A percentile compares a stretch with the other conserved stretches of the same genome.
Evolutionary conservation across 2,329 filamentous ascomycete species (phyloP).

Genomic region (Kalaharituber pfeilii): DNA sequence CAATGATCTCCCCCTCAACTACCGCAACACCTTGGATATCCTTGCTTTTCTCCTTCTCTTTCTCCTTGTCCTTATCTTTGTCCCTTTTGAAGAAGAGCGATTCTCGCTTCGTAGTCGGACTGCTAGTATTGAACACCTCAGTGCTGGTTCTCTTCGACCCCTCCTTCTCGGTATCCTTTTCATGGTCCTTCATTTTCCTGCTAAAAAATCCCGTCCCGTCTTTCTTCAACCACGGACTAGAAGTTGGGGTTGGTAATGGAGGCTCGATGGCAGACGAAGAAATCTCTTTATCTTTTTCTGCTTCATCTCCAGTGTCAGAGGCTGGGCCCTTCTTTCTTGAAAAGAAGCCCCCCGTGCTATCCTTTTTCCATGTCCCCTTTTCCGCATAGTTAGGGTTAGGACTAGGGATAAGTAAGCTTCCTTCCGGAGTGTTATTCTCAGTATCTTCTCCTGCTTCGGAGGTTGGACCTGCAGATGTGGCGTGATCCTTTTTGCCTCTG

Average conservation of each 20-base stretch:
- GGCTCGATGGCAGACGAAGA: neutral
- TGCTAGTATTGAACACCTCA: neutral
- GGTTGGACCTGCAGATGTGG: conserved; percentile 4
- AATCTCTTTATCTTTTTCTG: neutral
- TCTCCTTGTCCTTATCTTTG: conserved; percentile 23
- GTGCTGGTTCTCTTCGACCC: neutral
- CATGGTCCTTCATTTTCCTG: conserved; percentile 9
- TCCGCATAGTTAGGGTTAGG: neutral
- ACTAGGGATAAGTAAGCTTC: neutral
- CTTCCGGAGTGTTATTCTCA: conserved; percentile 3
- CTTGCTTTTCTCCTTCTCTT: conserved; percentile 8
- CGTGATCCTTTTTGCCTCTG: conserved; percentile 16
- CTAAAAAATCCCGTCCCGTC: conserved; percentile 16
- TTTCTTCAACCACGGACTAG: conserved; percentile 8
- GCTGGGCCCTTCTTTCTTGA: neutral
- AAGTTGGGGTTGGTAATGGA: neutral
- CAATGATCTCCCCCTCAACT: no score
- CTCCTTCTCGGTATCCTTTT: conserved; percentile 2
- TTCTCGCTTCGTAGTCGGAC: neutral
- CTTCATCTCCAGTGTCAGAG: conserved; percentile 1
- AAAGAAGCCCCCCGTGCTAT: conserved; percentile 3
- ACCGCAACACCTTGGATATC: neutral
- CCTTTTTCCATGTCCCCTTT: conserved; percentile 6
- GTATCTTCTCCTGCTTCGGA: conserved; percentile 8
- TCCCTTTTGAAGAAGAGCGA: conserved; percentile 26